These are phyloP conservation scores for Cardamine chenopodiifolia DNA, from an alignment of 345 rosid species.

Conservation along the genomic window DNA sequence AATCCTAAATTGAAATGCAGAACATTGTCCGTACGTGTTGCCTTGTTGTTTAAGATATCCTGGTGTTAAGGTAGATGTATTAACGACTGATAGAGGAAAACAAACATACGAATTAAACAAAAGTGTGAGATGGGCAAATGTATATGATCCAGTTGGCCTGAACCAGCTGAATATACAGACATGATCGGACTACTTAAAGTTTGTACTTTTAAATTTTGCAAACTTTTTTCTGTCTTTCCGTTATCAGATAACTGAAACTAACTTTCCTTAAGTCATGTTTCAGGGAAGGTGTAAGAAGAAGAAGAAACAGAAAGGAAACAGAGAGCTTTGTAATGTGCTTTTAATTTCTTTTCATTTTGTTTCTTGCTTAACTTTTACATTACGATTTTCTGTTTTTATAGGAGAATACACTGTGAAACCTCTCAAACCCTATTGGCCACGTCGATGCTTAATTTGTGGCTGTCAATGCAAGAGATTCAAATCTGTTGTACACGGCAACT, in stretches of 20 bases:
- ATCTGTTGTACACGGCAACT: too few species aligned
- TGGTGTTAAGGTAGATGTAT: conserved; percentile 80
- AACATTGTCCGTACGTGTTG: neutral
- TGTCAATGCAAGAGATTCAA: too few species aligned
- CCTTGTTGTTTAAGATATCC: conserved; percentile 59
- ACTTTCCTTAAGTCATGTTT: neutral
- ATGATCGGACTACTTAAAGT: conserved; percentile 88
- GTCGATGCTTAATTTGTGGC: too few species aligned
- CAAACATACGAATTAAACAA: conserved; percentile 88
- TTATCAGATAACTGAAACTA: neutral
- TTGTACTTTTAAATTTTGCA: conserved; percentile 1
- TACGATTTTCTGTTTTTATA: too few species aligned
- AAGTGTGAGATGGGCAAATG: conserved; percentile 93
- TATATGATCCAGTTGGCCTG: conserved; percentile 88
- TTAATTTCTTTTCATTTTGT: too few species aligned
- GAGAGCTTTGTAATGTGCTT: too few species aligned
- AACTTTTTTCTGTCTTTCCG: neutral
- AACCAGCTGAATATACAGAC: conserved; percentile 81
- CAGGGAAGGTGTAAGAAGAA: conserved; percentile 95
- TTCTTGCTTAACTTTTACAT: too few species aligned
- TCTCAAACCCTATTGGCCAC: too few species aligned
- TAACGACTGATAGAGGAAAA: conserved; percentile 82
- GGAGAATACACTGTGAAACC: too few species aligned
- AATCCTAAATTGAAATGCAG: neutral
- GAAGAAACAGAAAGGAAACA: too few species aligned